Base-by-base conservation (phyloP, 371 early-diverging fungal genomes). In the Catenaria anguillulae region DNA sequence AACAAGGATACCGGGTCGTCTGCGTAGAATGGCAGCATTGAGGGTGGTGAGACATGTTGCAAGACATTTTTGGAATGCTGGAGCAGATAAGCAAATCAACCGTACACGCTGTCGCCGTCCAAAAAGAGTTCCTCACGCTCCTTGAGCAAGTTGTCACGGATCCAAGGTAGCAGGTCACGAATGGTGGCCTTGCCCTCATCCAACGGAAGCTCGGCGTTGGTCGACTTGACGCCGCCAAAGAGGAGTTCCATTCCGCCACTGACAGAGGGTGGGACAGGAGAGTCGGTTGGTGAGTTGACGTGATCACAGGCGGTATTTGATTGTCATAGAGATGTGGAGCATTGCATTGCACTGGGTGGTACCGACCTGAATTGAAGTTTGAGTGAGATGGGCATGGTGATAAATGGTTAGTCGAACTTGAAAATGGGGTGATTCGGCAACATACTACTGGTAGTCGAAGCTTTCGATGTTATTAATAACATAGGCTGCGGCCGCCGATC, bases 201-300 rank as follows among this genome's bases (percentile, higher is more conserved):
- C 1, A 74, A 70, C 8, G 88, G 86, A 17, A 89, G 67, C 1
- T 68, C 66, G 43, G 84, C 62, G 1, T 66, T 71, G 45, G 82
- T 77, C 34, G 79, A 68, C 63, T 81, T 83, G 50, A 77, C 70
- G 67, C 89, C 84, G 69, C 86, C 77, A 66, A 97, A 93, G 54
- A 95, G 76, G 55, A 91, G 78, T 71, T 97, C 97, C 85, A 93
- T 85, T 34, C 97, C 95, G 33, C 95, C 94, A 70, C 88, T 89
- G 5, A 40, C 17, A 40, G 31, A n/a, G n/a, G n/a, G n/a, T n/a
- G n/a, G n/a, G n/a, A n/a, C n/a, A n/a, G n/a, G 2, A 23, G 43
- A 19, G 21, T 17, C 17, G 43, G 17, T 43, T 43, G 43, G 43
- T 43, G 0, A 5, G 43, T 0, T 2, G 23, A 23, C 3, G 43